phyloP scores from a whole-genome alignment of 2,329 filamentous ascomycete genomes.

The Ophiosphaerella narmari region DNA sequence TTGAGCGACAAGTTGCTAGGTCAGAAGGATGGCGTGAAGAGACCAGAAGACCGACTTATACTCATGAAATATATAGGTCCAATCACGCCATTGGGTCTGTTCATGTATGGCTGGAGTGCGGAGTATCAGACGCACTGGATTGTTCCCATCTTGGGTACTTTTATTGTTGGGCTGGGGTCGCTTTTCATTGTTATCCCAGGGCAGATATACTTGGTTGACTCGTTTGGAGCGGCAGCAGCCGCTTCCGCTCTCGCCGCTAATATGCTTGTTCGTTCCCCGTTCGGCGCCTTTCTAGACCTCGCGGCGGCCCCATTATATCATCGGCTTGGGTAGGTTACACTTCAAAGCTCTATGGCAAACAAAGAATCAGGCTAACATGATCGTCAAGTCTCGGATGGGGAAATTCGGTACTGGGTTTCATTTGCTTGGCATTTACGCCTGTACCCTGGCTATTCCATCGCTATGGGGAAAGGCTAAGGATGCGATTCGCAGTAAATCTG shows the following conservation, averaged over 20 bases:
- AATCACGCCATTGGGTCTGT: slow-evolving; percentile 25
- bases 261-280: slow-evolving; percentile 17
- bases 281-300: slow-evolving; percentile 26
- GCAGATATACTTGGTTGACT: slow-evolving; percentile 42
- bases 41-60: slow-evolving; percentile 17
- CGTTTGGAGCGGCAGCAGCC: slow-evolving; percentile 31
- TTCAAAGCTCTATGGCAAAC: no score
- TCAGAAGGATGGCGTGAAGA: slow-evolving; percentile 12
- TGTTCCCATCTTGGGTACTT: slow-evolving; percentile 30
- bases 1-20: slow-evolving; percentile 35
- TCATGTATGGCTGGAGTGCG: slow-evolving; percentile 37
- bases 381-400: slow-evolving; percentile 24
- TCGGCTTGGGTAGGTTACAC: slow-evolving; percentile 8
- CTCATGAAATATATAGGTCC: slow-evolving; percentile 32
- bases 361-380: no score
- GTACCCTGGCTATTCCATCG: slow-evolving; percentile 73
- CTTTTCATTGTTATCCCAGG: slow-evolving; percentile 26
- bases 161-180: slow-evolving; percentile 12
- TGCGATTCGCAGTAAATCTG: no score
- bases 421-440: slow-evolving; percentile 68
- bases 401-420: slow-evolving; percentile 65
- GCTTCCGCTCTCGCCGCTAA: slow-evolving; percentile 44
- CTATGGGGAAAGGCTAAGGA: slow-evolving; percentile 57
- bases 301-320: slow-evolving; percentile 23
- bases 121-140: slow-evolving; percentile 31